Evolutionary conservation across 768 basidiomycete species (phyloP), one percentile per base, ranked within the genome.

Genomic region (Suillus weaverae): DNA sequence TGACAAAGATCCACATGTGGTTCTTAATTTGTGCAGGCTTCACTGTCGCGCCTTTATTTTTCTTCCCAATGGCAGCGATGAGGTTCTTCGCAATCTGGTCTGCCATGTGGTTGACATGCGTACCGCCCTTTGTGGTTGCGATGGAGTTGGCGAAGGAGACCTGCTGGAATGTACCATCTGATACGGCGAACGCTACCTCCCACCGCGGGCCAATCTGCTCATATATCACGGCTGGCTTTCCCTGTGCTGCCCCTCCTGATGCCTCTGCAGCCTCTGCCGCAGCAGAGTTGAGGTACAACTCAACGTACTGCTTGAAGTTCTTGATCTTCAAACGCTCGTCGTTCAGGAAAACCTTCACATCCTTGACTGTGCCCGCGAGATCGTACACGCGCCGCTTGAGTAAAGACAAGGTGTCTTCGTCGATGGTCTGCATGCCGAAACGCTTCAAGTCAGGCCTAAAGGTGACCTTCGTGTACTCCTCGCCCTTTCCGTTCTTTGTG

Each of bases 141-240:
- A 99, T 98, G 32, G 95, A 94, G 78, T 99, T 99, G 70, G 95
- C 95, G 72, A 98, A 99, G 30, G 97, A 97, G 55, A 99, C 94
- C 61, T 97, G 95, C 72, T 94, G 91, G 79, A 93, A 92, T 30
- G 87, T 80, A 10, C 96, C 96, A 64, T 98, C 95, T 1, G 97
- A 97, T 26, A 98, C 85, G 1, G 95, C 89, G 73, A 98, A 98
- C 2, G 91, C 97, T 54, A 98, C 84, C 73, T 99, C 97, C 97
- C 97, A 99, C 6, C 97, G 90, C 39, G 84, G 79, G 61, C 86
- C 83, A 68, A 94, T 80, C 64, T 85, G 81, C 74, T 99, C 97
- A 73, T 94, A 91, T 60, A 98, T 85, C 69, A 96, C 75, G 0
- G 85, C 80, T n/a, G 84, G 88, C 76, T 97, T 98, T 1, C 80